Evolutionary conservation across 2,329 filamentous ascomycete species (phyloP), one percentile per base, ranked within the genome.

Genomic region (Fusarium duplospermum): DNA sequence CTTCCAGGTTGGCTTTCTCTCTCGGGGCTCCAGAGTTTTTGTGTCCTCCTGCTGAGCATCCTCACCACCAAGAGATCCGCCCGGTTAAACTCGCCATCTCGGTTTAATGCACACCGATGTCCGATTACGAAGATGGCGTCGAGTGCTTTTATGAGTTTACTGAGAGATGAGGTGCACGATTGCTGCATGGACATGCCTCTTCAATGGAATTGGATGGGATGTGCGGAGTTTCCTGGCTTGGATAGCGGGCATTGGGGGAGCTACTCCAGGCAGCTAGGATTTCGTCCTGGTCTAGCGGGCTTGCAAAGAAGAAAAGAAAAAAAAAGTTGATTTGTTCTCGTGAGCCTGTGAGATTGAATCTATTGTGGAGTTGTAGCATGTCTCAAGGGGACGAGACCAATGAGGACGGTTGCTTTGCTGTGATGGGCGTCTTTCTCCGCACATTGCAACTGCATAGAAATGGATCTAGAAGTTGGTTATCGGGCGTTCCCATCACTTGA

Each of bases 71-170:
- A 62, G 66, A 13, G 38, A 63, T 69, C 56, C 20, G 29, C 66
- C 58, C 42, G 64, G 70, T 69, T 71, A 76, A 68, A 38, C 45
- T 56, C 42, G 40, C 22, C n/a, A 35, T 50, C 62, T 27, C 62
- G 72, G 64, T 76, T 76, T 77, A 31, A 36, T 77, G 66, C 76
- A 78, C 74, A 78, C 77, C 77, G 77, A 69, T 66, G 69, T 59
- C 75, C 58, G 24, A 69, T 70, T 69, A 35, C 66, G 70, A 57
- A 54, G 27, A 64, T 67, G 64, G 60, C 57, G 57, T 54, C 42
- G 18, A 33, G 24, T 16, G 22, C 29, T 31, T 33, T 27, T 64
- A 66, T 56, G 27, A 27, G 10, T 35, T 45, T 71, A 78, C 35
- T 69, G 56, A 66, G 64, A 27, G 16, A 20, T 31, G 18, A 20